Evolutionary conservation across 2,329 filamentous ascomycete species (phyloP), one percentile per base, ranked within the genome.

Genomic region (Sclerotinia subarctica): DNA sequence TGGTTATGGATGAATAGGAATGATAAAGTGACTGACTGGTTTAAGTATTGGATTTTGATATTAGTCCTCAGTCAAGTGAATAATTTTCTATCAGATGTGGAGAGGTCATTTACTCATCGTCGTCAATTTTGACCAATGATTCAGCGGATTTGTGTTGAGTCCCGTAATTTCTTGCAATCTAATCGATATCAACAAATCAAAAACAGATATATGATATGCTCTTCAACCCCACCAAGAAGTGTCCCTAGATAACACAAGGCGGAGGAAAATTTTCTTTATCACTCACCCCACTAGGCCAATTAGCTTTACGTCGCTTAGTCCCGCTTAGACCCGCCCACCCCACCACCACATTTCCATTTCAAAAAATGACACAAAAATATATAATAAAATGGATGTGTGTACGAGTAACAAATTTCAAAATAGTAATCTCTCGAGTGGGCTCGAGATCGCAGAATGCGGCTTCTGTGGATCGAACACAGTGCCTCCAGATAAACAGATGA

Each of bases 381-480:
- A 13, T 13, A 7, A 19, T 4, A 21, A 32, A 6, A 21, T 6
- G 8, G 1, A 35, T 32, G 8, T 11, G 19, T 32, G 21, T 13
- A 35, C 2, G 10, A 10, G 21, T 17, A 1, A 5, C 4, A 38
- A 56, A 44, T 5, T 17, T n/a, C 21, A 57, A 53, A 57, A 57
- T 1, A 7, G 0, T 8, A 0, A 0, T 32, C 44, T 13, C 26
- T 19, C 35, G 62, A 32, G 62, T 64, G 19, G 35, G 29, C 62
- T 64, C 49, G 47, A 35, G 38, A 64, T 64, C 62, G 62, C 62
- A 64, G 62, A 57, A 64, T 64, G 62, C 62, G 62, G 62, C 62
- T 64, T 64, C 62, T 64, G 62, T 64, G 62, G 62, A 64, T 64
- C 62, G 62, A 64, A 64, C 62, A 64, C 62, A 64, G 62, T 64